phyloP scores from a whole-genome alignment of 371 early-diverging fungal species.

The Saksenaea oblongispora region DNA sequence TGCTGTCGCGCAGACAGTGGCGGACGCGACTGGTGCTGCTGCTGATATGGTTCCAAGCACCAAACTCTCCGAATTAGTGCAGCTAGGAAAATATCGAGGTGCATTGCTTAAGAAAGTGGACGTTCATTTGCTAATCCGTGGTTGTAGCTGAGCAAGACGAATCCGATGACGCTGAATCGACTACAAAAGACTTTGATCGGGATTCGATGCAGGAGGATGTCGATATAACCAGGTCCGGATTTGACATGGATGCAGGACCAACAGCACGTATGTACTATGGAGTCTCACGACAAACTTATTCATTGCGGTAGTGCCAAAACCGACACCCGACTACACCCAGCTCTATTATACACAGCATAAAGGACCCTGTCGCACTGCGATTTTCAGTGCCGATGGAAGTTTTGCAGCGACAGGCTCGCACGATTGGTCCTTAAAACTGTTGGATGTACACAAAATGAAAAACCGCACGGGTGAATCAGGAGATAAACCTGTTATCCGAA shows the following conservation, averaged over 20 bases:
- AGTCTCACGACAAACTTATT: neutral
- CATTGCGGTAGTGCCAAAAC: conserved; percentile 21
- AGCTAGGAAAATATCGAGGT: conserved; percentile 52
- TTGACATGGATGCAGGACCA: conserved; percentile 31
- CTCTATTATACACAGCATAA: conserved; percentile 61
- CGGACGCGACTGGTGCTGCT: conserved; percentile 58
- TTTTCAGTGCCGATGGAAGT: conserved; percentile 61
- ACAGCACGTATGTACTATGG: conserved; percentile 29
- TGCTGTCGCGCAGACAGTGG: conserved; percentile 60
- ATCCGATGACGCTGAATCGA: conserved; percentile 37
- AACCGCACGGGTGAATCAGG: conserved; percentile 60
- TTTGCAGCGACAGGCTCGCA: conserved; percentile 90
- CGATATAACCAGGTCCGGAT: conserved; percentile 13
- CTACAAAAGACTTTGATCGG: conserved; percentile 27
- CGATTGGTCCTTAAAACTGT: conserved; percentile 86
- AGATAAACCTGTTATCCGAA: conserved; percentile 83
- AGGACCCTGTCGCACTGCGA: conserved; percentile 50
- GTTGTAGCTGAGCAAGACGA: conserved; percentile 38
- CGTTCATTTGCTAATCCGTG: neutral
- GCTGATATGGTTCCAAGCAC: conserved; percentile 54
- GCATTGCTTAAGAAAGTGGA: conserved; percentile 6
- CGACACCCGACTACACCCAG: conserved; percentile 52
- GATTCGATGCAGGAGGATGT: conserved; percentile 20
- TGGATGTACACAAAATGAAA: conserved; percentile 82
- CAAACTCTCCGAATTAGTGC: conserved; percentile 54